These are phyloP conservation scores for Ramularia endophylla DNA, from an alignment of 2,329 filamentous ascomycete species.

Conservation along the genomic window DNA sequence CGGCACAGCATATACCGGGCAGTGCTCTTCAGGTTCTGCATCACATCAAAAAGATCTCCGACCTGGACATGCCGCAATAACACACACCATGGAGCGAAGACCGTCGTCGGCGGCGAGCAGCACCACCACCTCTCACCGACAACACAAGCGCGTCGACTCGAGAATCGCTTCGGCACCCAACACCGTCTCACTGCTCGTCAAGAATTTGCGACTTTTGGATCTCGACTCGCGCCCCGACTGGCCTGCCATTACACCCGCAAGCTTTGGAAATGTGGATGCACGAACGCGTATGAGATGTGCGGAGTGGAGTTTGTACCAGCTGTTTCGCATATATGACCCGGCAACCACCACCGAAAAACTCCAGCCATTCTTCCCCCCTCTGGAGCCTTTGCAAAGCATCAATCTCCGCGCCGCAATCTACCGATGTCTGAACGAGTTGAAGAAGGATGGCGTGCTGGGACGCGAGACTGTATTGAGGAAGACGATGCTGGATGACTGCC, in stretches of 20 bases:
- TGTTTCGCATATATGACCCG: constrained; percentile 79
- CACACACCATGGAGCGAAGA: constrained; percentile 10
- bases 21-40: no score
- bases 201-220: constrained; percentile 76
- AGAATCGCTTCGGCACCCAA: constrained; percentile 7
- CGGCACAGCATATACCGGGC: no score
- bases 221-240: constrained; percentile 72
- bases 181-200: constrained; percentile 63
- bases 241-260: constrained; percentile 65
- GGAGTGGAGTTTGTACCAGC: constrained; percentile 86
- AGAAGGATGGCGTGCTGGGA: constrained; percentile 79
- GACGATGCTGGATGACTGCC: constrained; percentile 96
- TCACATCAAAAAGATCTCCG: no score
- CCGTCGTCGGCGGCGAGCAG: constrained; percentile 2
- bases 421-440: constrained; percentile 73
- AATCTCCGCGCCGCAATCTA: constrained; percentile 82
- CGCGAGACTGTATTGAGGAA: constrained; percentile 77
- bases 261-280: constrained; percentile 59
- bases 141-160: constrained; percentile 16
- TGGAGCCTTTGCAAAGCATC: constrained; percentile 83
- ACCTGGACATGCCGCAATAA: constrained; percentile 1
- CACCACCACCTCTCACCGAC: constrained; percentile 10
- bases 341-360: constrained; percentile 75
- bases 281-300: constrained; percentile 75
- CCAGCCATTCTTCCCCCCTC: constrained; percentile 81